Evolutionary conservation across 2,329 filamentous ascomycete species (phyloP), one percentile per base, ranked within the genome.

Genomic region (Phoma sp.): DNA sequence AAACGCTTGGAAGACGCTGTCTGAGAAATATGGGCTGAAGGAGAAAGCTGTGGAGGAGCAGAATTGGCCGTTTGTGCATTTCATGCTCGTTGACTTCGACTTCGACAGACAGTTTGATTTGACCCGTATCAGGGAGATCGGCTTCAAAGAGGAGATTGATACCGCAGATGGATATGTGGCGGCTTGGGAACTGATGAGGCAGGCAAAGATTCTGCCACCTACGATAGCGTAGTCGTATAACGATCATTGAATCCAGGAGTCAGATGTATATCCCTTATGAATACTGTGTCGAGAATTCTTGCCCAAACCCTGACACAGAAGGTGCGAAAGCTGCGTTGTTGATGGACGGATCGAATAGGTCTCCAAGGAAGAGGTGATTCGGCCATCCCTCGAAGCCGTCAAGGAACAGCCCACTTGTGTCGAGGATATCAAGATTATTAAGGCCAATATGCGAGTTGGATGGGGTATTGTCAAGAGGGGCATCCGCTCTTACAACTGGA

Each of bases 61-160:
- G 5, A 66, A 64, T 21, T 67, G 69, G 14, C 74, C 73, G 0
- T 79, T 78, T 38, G 77, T 79, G 59, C 72, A 77, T 53, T 76
- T 77, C 40, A 65, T 80, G 45, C 67, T 81, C 54, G 74, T 74
- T 9, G 66, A 72, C 46, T 78, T 80, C 53, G 76, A 80, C 56
- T 78, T 77, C 49, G 77, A 80, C 57, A 67, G 78, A 34, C 75
- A 79, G 34, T 76, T 76, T 56, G 77, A 80, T 58, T 77, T 80
- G 75, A 73, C 10, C 76, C 76, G 66, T 72, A 74, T 64, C 77
- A 79, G 61, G 69, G 64, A 18, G 73, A 69, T 6, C 74, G 77
- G n/a, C 77, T 80, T 59, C 23, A 34, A 18, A 1, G 77, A 80
- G 62, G 77, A 80, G 65, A 69, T 75, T 15, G 64, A 57, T n/a